Percentiles rank a stretch among this genome's conserved stretches.
Conservation (phyloP, 805 yeast species). For the Wickerhamiella sorbophila region DNA sequence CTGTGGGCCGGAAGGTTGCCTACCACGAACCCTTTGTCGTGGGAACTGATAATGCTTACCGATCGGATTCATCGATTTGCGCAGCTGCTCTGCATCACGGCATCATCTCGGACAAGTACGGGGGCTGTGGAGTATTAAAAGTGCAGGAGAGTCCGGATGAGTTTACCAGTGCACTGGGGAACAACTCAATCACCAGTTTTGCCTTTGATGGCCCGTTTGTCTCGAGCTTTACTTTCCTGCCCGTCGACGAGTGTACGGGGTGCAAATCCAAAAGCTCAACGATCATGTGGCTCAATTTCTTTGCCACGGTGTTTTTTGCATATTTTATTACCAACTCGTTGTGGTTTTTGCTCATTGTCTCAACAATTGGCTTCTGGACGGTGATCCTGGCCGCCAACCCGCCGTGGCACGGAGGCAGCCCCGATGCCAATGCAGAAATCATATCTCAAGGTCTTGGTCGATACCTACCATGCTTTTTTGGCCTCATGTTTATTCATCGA, state of each 20-base stretch:
- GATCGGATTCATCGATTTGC: constrained; percentile 83
- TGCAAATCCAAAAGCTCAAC: constrained; percentile 57
- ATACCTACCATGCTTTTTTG: constrained; percentile 58
- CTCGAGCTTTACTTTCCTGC: constrained; percentile 47
- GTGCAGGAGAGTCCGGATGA: constrained; percentile 38
- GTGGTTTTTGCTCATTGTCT: constrained; percentile 45
- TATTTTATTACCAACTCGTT: constrained; percentile 38
- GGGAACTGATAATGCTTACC: constrained; percentile 50
- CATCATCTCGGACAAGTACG: constrained; percentile 49
- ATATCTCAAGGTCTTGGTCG: constrained; percentile 61
- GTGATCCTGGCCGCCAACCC: constrained; percentile 75
- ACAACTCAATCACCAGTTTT: constrained; percentile 38
- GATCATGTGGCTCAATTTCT: constrained; percentile 42
- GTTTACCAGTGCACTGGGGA: constrained; percentile 38
- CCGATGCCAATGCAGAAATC: constrained; percentile 44
- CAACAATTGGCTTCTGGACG: constrained; percentile 71
- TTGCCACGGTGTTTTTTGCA: constrained; percentile 37
- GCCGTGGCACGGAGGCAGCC: constrained; percentile 28
- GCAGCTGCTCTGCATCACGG: constrained; percentile 87
- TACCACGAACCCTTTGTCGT: constrained; percentile 60
- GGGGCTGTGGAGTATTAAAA: constrained; percentile 61
- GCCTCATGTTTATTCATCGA: constrained; percentile 57
- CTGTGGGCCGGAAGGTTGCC: constrained; percentile 54
- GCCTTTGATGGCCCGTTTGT: constrained; percentile 63
- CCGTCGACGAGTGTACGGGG: constrained; percentile 29